phyloP scores from a whole-genome alignment of 768 basidiomycete genomes.

The Cyclocybe cylindracea region DNA sequence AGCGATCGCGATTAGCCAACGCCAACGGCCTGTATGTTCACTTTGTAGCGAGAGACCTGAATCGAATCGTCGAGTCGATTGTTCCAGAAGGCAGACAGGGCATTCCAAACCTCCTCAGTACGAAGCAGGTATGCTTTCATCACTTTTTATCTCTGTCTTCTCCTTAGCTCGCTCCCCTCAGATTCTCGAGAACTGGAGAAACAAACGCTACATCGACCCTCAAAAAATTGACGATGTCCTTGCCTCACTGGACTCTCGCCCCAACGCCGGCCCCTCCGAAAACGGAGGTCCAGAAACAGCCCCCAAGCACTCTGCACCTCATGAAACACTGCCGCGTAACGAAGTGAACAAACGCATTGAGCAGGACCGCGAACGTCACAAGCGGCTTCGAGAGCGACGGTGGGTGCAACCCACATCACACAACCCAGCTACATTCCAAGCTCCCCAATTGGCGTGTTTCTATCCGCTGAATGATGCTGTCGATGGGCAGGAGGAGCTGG shows the following conservation, averaged over 20 bases:
- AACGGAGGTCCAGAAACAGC: slow-evolving; percentile 7
- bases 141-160: background rate
- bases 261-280: slow-evolving; percentile 13
- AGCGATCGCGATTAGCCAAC: slow-evolving; percentile 33
- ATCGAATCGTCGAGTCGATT: slow-evolving; percentile 77
- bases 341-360: slow-evolving; percentile 87
- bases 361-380: slow-evolving; percentile 91
- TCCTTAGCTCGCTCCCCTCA: slow-evolving; percentile 24
- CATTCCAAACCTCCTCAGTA: slow-evolving; percentile 82
- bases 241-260: slow-evolving; percentile 50
- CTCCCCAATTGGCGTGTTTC: slow-evolving; percentile 57
- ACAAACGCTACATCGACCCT: slow-evolving; percentile 80
- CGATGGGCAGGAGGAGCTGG: slow-evolving; percentile 58
- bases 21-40: slow-evolving; percentile 67
- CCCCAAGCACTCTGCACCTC: slow-evolving; percentile 21
- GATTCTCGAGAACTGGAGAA: slow-evolving; percentile 93
- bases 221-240: slow-evolving; percentile 76
- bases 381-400: slow-evolving; percentile 84
- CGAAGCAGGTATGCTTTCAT: slow-evolving; percentile 66
- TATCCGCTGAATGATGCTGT: slow-evolving; percentile 53
- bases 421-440: slow-evolving; percentile 40
- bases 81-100: slow-evolving; percentile 89
- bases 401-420: slow-evolving; percentile 85
- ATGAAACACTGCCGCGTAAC: slow-evolving; percentile 48
- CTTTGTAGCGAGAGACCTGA: slow-evolving; percentile 77